Conservation (phyloP, 441 rosid species). For the Geranium incanum region DNA sequence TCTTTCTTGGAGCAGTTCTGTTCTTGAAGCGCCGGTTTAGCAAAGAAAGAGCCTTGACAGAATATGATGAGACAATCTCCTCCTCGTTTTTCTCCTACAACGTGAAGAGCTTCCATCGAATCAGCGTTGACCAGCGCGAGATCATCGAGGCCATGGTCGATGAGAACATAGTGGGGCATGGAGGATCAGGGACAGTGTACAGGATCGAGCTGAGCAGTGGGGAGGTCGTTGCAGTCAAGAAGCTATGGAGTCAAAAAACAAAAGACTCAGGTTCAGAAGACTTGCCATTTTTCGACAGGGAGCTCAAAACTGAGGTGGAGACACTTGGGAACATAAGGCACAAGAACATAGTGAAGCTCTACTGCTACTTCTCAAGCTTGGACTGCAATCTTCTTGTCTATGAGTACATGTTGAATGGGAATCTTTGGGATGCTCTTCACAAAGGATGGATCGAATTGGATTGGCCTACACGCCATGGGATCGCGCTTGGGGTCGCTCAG, state of each 20-base stretch:
- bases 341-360: conserved; percentile 81
- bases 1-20: conserved; percentile 48
- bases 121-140: conserved; percentile 62
- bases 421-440: conserved; percentile 83
- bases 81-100: conserved; percentile 65
- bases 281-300: conserved; percentile 41
- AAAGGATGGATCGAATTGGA: conserved; percentile 44
- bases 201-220: conserved; percentile 52
- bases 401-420: conserved; percentile 89
- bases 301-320: conserved; percentile 73
- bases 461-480: conserved; percentile 82
- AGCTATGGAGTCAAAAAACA: conserved; percentile 49
- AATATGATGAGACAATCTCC: conserved; percentile 52
- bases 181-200: conserved; percentile 83
- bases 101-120: conserved; percentile 74
- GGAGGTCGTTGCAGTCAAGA: conserved; percentile 85
- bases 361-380: conserved; percentile 62
- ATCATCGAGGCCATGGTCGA: conserved; percentile 59
- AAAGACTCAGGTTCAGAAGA: conserved; percentile 53
- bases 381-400: conserved; percentile 63
- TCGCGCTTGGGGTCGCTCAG: conserved; percentile 85
- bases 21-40: conserved; percentile 46
- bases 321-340: conserved; percentile 79
- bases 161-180: conserved; percentile 81
- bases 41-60: conserved; percentile 39